Base-by-base conservation (phyloP, 148 eudicot species). In the Heliosperma pusillum region DNA sequence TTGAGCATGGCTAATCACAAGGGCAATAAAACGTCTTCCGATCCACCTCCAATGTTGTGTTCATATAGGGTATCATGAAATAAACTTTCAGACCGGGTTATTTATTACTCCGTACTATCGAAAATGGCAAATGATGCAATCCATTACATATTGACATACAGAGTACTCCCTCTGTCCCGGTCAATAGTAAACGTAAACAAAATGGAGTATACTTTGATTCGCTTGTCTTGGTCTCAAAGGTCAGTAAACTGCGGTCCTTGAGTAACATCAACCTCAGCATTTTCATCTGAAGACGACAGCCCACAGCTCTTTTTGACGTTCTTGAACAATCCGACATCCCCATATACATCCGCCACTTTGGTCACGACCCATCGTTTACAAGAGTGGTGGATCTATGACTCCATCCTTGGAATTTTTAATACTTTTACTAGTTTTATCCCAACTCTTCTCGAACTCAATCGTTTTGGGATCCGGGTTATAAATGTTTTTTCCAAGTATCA, bases 271-370 rank as follows among this genome's bases (percentile, higher is more conserved):
- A 11, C 1, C 58, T 57, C 61, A 21, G 61, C 20, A 58, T n/a
- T 58, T n/a, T 58, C 62, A 3, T 59, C 25, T 15, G 0, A 13
- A 50, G 4, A 2, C 19, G 17, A 50, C 19, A 50, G 19, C 55
- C 2, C 26, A 7, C 3, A 20, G 27, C 63, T 59, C 22, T 59
- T 22, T 20, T 21, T 27, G 11, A 20, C 63, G 22, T 59, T 59
- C 25, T 59, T 59, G 63, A 59, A 59, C 12, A 59, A 22, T 12
- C 63, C 63, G 25, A 59, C 63, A 59, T 59, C 63, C 12, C 63
- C 63, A 20, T 10, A 10, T 2, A 59, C 63, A 27, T 59, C 2
- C 0, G 24, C 63, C 3, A 59, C 63, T 22, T 22, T 59, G 25
- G 63, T 59, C 27, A 59, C 63, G 10, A 9, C 10, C 63, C 63